These are phyloP conservation scores for Porogramme epimiltina DNA, from an alignment of 1,284 basidiomycete species.

Conservation along the genomic window DNA sequence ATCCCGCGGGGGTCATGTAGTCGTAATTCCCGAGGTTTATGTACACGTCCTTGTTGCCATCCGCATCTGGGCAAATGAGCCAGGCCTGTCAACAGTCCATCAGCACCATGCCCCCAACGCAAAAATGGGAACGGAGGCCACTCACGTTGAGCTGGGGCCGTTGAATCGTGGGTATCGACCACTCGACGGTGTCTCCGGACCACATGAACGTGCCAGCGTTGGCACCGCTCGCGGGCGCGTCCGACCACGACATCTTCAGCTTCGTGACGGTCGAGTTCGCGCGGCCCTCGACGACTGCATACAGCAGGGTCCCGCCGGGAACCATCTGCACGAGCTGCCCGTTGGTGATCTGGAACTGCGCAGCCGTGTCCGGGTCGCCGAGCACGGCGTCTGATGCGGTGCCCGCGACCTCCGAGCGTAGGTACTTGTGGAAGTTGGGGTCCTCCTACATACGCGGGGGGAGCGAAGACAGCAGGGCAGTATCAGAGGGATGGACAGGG, in stretches of 20 bases:
- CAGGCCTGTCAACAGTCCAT: constrained; percentile 40
- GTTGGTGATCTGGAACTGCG: constrained; percentile 55
- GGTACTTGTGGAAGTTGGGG: constrained; percentile 69
- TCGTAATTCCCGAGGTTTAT: constrained; percentile 60
- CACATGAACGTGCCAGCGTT: constrained; percentile 51
- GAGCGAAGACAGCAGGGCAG: no score
- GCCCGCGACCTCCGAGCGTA: constrained; percentile 48
- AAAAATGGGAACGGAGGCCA: constrained; percentile 1
- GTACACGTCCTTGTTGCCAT: constrained; percentile 48
- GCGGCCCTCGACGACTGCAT: constrained; percentile 50
- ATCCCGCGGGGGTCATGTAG: constrained; percentile 60
- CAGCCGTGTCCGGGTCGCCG: constrained; percentile 48
- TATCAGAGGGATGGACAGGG: background rate
- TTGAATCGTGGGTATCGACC: constrained; percentile 48
- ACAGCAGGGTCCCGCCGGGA: constrained; percentile 40
- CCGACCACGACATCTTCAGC: constrained; percentile 51
- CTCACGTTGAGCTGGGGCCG: constrained; percentile 53
- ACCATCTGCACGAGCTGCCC: constrained; percentile 57
- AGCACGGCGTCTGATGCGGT: constrained; percentile 53
- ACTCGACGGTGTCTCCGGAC: constrained; percentile 57
- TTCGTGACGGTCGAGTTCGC: constrained; percentile 49
- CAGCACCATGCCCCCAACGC: background rate
- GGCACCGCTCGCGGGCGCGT: constrained; percentile 42
- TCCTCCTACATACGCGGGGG: no score
- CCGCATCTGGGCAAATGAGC: constrained; percentile 54